Conservation (phyloP, 2,329 filamentous ascomycete genomes). For the Penicillium sclerotiorum region DNA sequence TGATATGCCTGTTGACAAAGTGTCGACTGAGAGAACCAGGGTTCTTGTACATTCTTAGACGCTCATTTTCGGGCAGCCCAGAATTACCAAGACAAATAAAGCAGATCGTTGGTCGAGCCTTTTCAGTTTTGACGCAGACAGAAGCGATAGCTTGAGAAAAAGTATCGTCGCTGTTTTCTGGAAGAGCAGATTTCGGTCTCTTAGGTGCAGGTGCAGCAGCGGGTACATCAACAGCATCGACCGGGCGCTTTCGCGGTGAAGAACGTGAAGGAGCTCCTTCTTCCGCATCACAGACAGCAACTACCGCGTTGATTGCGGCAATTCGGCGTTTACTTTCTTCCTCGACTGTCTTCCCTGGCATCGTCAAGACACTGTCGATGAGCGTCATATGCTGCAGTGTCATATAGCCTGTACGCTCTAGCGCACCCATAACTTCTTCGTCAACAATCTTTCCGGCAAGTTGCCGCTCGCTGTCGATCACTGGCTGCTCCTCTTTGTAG, state of each 20-base stretch:
- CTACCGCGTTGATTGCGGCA: slow-evolving; percentile 28
- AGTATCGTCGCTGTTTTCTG: slow-evolving; percentile 8
- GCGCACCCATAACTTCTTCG: slow-evolving; percentile 24
- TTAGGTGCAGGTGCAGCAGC: slow-evolving; percentile 15
- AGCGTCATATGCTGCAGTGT: slow-evolving; percentile 25
- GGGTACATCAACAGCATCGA: slow-evolving; percentile 7
- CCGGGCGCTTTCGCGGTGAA: slow-evolving; percentile 14
- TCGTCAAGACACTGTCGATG: slow-evolving; percentile 26
- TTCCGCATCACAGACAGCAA: slow-evolving; percentile 29
- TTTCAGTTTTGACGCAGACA: slow-evolving; percentile 19
- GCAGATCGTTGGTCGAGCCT: slow-evolving; percentile 22
- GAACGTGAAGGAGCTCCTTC: slow-evolving; percentile 25
- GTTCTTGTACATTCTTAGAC: slow-evolving; percentile 16
- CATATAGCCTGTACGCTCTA: slow-evolving; percentile 26
- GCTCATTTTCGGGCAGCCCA: slow-evolving; percentile 15
- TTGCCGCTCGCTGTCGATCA: slow-evolving; percentile 28
- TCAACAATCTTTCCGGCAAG: slow-evolving; percentile 28
- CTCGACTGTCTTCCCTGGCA: slow-evolving; percentile 26
- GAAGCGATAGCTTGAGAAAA: slow-evolving; percentile 18
- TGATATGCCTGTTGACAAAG: slow-evolving; percentile 25
- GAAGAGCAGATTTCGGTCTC: slow-evolving; percentile 10
- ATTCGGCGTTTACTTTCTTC: slow-evolving; percentile 29
- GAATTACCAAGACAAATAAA: slow-evolving; percentile 24
- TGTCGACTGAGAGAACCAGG: slow-evolving; percentile 25
- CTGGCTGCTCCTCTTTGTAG: slow-evolving; percentile 33